A percentile compares a stretch with the other conserved stretches of the same genome.
Evolutionary conservation across 2,329 filamentous ascomycete species (phyloP).

Genomic region (Arthrobotrys megalospora): DNA sequence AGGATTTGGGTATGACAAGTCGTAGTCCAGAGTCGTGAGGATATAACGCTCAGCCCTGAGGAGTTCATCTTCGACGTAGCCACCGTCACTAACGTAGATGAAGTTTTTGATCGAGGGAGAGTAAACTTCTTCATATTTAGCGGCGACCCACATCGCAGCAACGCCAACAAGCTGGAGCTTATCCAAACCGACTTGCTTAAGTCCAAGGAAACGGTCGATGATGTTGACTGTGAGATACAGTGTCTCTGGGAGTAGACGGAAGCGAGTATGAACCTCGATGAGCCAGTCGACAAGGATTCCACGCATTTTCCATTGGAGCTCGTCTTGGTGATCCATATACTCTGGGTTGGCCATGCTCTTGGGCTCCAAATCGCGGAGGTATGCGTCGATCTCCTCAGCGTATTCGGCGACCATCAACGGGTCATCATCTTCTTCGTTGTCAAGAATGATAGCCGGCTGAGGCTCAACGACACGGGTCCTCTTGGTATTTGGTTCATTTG

Average conservation of each 20-base stretch:
- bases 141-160: conserved; percentile 99
- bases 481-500: conserved; percentile 55
- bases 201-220: conserved; percentile 95
- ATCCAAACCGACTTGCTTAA: conserved; percentile 95
- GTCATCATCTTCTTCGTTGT: conserved; percentile 89
- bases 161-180: conserved; percentile 96
- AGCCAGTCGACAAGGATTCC: conserved; percentile 98
- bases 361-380: conserved; percentile 87
- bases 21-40: conserved; percentile 90
- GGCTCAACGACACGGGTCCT: conserved; percentile 42
- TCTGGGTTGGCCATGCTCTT: conserved; percentile 86
- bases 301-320: conserved; percentile 98
- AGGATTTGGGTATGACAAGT: conserved; percentile 97
- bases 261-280: conserved; percentile 97
- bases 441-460: conserved; percentile 72
- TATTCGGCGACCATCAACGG: conserved; percentile 99
- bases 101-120: conserved; percentile 98
- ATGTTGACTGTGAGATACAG: conserved; percentile 98
- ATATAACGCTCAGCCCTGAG: conserved; percentile 97
- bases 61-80: conserved; percentile 94
- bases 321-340: conserved; percentile 95
- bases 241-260: conserved; percentile 94
- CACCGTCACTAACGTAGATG: conserved; percentile 95
- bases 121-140: conserved; percentile 98
- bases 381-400: conserved; percentile 96